Conservation (phyloP, 495 filamentous ascomycete species). For the Tuber brumale region DNA sequence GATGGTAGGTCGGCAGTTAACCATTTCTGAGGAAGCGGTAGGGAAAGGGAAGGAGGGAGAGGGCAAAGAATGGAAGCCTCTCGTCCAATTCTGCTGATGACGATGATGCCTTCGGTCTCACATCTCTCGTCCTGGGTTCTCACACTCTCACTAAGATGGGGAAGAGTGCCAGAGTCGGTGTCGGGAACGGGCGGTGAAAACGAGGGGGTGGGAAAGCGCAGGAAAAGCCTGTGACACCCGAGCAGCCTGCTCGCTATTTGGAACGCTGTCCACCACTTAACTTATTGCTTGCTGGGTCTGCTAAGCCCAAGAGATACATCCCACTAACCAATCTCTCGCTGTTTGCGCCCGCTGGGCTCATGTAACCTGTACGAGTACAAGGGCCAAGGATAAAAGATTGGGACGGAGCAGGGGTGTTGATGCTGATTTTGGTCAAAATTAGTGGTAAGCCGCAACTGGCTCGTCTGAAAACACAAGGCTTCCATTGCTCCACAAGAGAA, state of each 20-base stretch:
- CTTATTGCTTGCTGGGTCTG: constrained; percentile 21
- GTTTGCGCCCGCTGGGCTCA: constrained; percentile 20
- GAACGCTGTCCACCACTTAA: constrained; percentile 27
- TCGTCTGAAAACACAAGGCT: too few species aligned
- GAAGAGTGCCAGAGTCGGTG: constrained; percentile 16
- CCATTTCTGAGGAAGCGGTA: constrained; percentile 25
- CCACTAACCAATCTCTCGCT: constrained; percentile 22
- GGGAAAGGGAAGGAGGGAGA: constrained; percentile 19
- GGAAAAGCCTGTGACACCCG: constrained; percentile 20
- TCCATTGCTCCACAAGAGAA: too few species aligned
- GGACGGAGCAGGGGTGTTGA: too few species aligned
- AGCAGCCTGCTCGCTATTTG: constrained; percentile 23
- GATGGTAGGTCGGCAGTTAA: constrained; percentile 37
- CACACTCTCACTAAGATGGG: not conserved
- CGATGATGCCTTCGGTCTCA: not conserved
- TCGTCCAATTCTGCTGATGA: not conserved
- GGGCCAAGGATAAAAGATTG: too few species aligned
- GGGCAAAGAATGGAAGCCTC: constrained; percentile 28
- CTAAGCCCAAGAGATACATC: constrained; percentile 30
- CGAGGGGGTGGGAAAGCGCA: not conserved
- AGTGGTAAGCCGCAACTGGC: too few species aligned
- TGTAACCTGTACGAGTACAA: constrained; percentile 9
- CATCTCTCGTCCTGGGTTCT: not conserved
- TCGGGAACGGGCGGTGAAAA: constrained; percentile 28
- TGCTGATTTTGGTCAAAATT: too few species aligned